Evolutionary conservation across 805 yeast species (phyloP).

Genomic region (Phaffomyces opuntiae): DNA sequence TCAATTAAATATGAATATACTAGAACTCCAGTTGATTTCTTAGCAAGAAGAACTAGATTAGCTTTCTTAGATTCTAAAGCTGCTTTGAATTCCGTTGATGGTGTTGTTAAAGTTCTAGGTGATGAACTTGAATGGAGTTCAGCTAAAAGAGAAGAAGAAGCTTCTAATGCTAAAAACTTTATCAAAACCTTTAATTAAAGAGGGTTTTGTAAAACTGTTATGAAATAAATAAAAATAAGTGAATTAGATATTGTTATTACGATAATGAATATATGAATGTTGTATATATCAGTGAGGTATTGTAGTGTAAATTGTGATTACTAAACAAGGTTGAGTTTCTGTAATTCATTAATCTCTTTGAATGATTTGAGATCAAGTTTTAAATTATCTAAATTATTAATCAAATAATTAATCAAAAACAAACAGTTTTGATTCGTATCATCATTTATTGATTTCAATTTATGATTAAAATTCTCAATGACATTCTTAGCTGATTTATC

Average conservation of each 20-base stretch:
- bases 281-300: background rate
- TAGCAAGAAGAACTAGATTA: slow-evolving; percentile 88
- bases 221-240: background rate
- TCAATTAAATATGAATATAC: slow-evolving; percentile 77
- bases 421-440: slow-evolving; percentile 7
- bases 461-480: slow-evolving; percentile 20
- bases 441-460: slow-evolving; percentile 4
- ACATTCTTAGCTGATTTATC: slow-evolving; percentile 7
- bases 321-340: slow-evolving; percentile 6
- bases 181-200: slow-evolving; percentile 37
- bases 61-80: slow-evolving; percentile 86
- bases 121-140: slow-evolving; percentile 70
- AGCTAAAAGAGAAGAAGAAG: slow-evolving; percentile 47
- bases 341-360: slow-evolving; percentile 12
- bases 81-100: slow-evolving; percentile 74
- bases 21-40: slow-evolving; percentile 82
- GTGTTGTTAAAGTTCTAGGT: slow-evolving; percentile 81
- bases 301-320: background rate
- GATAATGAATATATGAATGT: background rate
- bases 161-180: slow-evolving; percentile 44
- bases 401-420: slow-evolving; percentile 16
- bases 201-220: too few species aligned
- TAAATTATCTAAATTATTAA: slow-evolving; percentile 17
- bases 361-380: slow-evolving; percentile 8
- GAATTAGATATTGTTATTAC: background rate